phyloP scores from a whole-genome alignment of 441 rosid genomes.

The Populus tomentosa region DNA sequence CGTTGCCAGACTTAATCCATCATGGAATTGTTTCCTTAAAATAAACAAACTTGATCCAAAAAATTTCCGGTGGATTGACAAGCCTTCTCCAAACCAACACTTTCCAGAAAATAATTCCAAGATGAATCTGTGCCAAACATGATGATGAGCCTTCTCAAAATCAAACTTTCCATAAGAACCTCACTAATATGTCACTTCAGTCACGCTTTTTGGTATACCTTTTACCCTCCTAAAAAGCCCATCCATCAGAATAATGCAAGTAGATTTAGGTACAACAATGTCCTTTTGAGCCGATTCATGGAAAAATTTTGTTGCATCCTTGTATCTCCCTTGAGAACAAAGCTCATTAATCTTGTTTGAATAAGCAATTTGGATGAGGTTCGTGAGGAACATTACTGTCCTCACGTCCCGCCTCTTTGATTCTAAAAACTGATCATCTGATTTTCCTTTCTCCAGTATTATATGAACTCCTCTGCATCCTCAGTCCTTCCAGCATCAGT shows the following conservation, averaged over 20 bases:
- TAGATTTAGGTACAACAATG: constrained; percentile 29
- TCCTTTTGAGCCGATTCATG: constrained; percentile 41
- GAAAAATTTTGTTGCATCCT: constrained; percentile 45
- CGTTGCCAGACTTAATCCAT: too few relatives aligned
- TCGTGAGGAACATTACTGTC: constrained; percentile 28
- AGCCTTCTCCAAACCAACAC: too few relatives aligned
- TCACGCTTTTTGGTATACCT: constrained; percentile 34
- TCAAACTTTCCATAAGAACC: neutral
- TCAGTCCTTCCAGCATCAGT: constrained; percentile 45
- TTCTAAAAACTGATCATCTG: constrained; percentile 26
- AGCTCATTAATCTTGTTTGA: constrained; percentile 62
- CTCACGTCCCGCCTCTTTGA: constrained; percentile 12
- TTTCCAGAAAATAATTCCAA: neutral
- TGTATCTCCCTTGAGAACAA: constrained; percentile 54
- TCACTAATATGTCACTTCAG: constrained; percentile 10
- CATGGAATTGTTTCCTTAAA: too few relatives aligned
- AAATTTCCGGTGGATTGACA: too few relatives aligned
- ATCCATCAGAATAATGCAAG: constrained; percentile 45
- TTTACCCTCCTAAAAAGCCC: constrained; percentile 54
- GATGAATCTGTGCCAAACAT: neutral
- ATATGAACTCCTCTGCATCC: constrained; percentile 58
- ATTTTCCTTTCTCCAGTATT: constrained; percentile 39
- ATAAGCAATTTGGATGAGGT: constrained; percentile 35
- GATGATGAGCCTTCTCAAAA: neutral
- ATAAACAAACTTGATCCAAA: too few relatives aligned